Percentiles rank a stretch among this genome's conserved stretches.
Evolutionary conservation across 2,329 filamentous ascomycete genomes (phyloP).

Genomic region (Trichoderma koningiopsis): DNA sequence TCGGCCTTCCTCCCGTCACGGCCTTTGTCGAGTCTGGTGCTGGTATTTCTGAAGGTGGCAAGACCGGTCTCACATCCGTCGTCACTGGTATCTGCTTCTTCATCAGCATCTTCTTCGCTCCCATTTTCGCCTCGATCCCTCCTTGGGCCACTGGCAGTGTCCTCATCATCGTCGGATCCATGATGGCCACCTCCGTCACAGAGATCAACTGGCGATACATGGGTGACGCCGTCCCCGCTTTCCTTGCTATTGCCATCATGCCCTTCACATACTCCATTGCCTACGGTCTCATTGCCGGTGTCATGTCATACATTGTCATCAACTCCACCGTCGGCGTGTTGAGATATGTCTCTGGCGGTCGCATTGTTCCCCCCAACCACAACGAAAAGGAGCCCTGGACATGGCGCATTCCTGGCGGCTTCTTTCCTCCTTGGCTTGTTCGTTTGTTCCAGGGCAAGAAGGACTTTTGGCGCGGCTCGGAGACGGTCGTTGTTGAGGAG

Average conservation of each 20-base stretch:
- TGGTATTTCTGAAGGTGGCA: constrained; percentile 84
- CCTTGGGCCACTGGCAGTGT: constrained; percentile 89
- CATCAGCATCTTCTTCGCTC: constrained; percentile 84
- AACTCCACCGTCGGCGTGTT: constrained; percentile 72
- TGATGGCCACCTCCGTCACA: constrained; percentile 77
- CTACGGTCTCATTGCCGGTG: constrained; percentile 80
- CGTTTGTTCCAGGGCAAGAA: constrained; percentile 67
- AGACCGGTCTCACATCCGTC: constrained; percentile 82
- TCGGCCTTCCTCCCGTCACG: constrained; percentile 80
- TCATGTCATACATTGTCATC: constrained; percentile 74
- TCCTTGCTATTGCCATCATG: constrained; percentile 82
- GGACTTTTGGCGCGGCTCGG: constrained; percentile 65
- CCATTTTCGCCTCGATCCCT: constrained; percentile 86
- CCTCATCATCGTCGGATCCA: constrained; percentile 82
- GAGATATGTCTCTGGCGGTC: constrained; percentile 65
- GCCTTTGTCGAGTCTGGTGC: constrained; percentile 89
- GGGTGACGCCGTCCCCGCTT: constrained; percentile 81
- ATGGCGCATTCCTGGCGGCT: constrained; percentile 71
- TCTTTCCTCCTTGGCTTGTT: constrained; percentile 73
- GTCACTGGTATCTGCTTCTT: constrained; percentile 81
- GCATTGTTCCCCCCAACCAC: constrained; percentile 74
- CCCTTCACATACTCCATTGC: constrained; percentile 89
- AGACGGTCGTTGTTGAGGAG: constrained; percentile 27
- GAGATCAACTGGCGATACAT: constrained; percentile 91
- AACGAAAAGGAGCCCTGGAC: constrained; percentile 79